Evolutionary conservation across 192 early-diverging fungal genomes (phyloP).

Genomic region (Entomortierella lignicola): DNA sequence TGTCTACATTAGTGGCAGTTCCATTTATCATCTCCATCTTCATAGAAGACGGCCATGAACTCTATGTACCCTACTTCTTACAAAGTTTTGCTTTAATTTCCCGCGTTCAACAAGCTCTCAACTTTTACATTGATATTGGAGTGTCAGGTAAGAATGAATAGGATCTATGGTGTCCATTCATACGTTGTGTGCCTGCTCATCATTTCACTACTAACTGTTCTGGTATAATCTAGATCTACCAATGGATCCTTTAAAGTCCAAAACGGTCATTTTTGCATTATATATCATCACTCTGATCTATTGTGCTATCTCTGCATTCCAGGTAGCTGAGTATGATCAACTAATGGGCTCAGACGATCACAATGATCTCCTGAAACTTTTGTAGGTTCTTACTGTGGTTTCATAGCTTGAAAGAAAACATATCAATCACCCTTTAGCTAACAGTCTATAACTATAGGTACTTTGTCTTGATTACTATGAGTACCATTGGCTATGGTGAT

Average conservation of each 20-base stretch:
- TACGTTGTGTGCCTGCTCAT: too few relatives aligned
- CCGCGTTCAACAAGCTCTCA: conserved; percentile 66
- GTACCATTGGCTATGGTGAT: conserved; percentile 83
- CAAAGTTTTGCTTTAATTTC: conserved; percentile 64
- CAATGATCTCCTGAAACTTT: conserved; percentile 43
- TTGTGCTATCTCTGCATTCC: conserved; percentile 70
- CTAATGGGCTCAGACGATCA: conserved; percentile 53
- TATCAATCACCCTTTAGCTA: not conserved
- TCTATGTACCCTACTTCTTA: conserved; percentile 78
- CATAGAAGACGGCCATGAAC: conserved; percentile 55
- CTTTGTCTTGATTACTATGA: conserved; percentile 74
- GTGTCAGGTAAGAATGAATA: conserved; percentile 55
- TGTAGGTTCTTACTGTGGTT: conserved; percentile 16
- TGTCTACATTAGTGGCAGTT: conserved; percentile 54
- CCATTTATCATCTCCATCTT: conserved; percentile 67
- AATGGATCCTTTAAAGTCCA: conserved; percentile 64
- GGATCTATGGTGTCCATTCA: not conserved
- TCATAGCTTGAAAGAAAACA: not conserved
- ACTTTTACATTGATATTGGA: conserved; percentile 62
- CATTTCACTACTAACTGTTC: too few relatives aligned
- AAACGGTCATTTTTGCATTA: conserved; percentile 63
- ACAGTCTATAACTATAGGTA: conserved; percentile 33
- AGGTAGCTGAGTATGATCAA: conserved; percentile 64
- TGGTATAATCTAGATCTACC: conserved; percentile 46
- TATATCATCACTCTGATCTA: conserved; percentile 69